phyloP scores from a whole-genome alignment of 371 early-diverging fungal species.

The Zancudomyces culisetae region DNA sequence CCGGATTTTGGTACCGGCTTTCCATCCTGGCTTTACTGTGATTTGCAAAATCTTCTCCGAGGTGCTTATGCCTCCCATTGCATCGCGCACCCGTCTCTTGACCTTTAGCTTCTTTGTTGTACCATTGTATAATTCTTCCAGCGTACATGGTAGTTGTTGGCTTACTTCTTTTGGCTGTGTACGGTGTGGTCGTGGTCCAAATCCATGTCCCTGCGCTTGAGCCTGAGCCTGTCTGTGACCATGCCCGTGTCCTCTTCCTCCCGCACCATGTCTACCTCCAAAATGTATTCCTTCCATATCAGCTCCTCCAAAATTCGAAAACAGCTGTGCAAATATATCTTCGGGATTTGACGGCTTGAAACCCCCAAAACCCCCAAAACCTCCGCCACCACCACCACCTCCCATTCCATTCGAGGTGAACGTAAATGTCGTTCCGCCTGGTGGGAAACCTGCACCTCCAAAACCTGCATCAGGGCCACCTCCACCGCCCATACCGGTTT shows the following conservation, averaged over 20 bases:
- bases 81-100: constrained; percentile 42
- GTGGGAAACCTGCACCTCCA: constrained; percentile 5
- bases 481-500: constrained; percentile 17
- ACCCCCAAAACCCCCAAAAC: constrained; percentile 37
- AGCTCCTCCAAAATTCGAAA: constrained; percentile 41
- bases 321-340: constrained; percentile 78
- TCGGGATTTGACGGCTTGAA: constrained; percentile 77
- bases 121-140: constrained; percentile 90
- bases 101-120: constrained; percentile 83
- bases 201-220: neutral
- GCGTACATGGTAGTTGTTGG: constrained; percentile 48
- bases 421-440: neutral
- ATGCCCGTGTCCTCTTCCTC: constrained; percentile 6
- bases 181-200: too few relatives aligned
- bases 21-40: constrained; percentile 91
- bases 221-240: neutral
- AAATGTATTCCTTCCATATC: constrained; percentile 16
- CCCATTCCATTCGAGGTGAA: constrained; percentile 15
- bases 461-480: constrained; percentile 22
- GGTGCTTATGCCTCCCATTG: constrained; percentile 26
- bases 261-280: constrained; percentile 5
- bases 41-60: constrained; percentile 73
- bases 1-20: constrained; percentile 92
- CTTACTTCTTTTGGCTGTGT: constrained; percentile 32
- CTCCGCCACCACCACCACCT: constrained; percentile 23